These are phyloP conservation scores for Chlorella ohadii DNA, from an alignment of 139 green algal species.

Conservation along the genomic window DNA sequence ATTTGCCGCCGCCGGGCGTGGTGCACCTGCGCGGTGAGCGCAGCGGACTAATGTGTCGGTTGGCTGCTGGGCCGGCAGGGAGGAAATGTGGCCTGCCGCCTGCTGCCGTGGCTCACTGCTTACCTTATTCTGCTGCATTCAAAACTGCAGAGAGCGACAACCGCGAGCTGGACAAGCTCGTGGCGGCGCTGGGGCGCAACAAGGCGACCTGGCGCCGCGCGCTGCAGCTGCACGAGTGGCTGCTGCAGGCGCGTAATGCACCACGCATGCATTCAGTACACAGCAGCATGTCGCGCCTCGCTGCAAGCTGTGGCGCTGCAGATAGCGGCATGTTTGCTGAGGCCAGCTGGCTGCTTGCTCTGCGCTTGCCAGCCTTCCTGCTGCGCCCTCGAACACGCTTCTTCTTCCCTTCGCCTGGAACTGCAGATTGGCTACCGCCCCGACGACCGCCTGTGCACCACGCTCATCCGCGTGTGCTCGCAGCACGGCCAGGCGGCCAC, in stretches of 20 bases:
- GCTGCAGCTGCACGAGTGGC: constrained; percentile 79
- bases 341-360: no score
- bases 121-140: no score
- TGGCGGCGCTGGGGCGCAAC: constrained; percentile 71
- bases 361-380: no score
- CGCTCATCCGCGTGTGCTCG: constrained; percentile 82
- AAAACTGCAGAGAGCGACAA: constrained; percentile 60
- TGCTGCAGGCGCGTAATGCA: constrained; percentile 52
- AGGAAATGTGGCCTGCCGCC: no score
- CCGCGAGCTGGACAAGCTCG: constrained; percentile 87
- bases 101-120: no score
- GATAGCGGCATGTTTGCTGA: not conserved
- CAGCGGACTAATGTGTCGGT: no score
- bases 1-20: constrained; percentile 48
- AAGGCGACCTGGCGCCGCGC: constrained; percentile 82
- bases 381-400: no score
- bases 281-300: no score
- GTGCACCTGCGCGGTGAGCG: constrained; percentile 11
- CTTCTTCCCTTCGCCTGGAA: no score
- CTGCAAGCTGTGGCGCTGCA: no score
- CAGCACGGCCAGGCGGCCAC: constrained; percentile 77
- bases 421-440: constrained; percentile 62
- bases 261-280: no score
- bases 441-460: constrained; percentile 88
- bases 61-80: no score